Base-by-base conservation (phyloP, 495 filamentous ascomycete species). In the Haplographium delicatum region DNA sequence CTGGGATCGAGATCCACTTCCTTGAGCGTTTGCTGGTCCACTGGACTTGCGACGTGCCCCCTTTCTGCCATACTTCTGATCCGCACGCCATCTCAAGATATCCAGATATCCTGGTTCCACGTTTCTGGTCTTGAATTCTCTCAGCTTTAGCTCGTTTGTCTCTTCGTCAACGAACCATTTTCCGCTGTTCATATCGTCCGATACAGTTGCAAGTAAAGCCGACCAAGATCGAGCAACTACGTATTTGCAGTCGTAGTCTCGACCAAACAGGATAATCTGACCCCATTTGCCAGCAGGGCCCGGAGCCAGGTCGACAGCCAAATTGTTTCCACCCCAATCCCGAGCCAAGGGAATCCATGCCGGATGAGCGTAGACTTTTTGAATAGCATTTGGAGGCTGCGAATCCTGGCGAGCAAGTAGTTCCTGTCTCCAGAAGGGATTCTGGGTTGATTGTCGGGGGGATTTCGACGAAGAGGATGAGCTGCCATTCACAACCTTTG, bases 231-330 rank as follows among this genome's bases (percentile, higher is more conserved):
- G 83, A 24, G 93, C 85, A 48, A 99, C 76, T 20, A 99, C 91
- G 60, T 93, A 97, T 69, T 97, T 99, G 68, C 87, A 94, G 66
- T 99, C 93, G 66, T 96, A 99, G 68, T 99, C 93, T 20, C 93
- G 86, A 31, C 93, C 93, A 54, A 95, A 95, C 35, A 99, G 79
- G 58, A 99, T 95, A 41, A 99, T 79, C 62, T 99, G 93, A 39
- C 93, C 93, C 91, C 93, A 99, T 67, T 80, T 82, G 18, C 93
- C 93, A 13, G 79, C 78, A 2, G 93, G 88, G 2, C 93, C 94
- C 28, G 93, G 93, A 18, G 94, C 89, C 40, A 99, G 78, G 67
- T 99, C 93, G 26, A 96, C 81, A 11, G 90, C 90, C 59, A 99
- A 73, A 71, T 91, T 89, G 76, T 99, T 99, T 59, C 93, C 93